phyloP scores from a whole-genome alignment of 768 basidiomycete genomes.

The Megacollybia marginata region DNA sequence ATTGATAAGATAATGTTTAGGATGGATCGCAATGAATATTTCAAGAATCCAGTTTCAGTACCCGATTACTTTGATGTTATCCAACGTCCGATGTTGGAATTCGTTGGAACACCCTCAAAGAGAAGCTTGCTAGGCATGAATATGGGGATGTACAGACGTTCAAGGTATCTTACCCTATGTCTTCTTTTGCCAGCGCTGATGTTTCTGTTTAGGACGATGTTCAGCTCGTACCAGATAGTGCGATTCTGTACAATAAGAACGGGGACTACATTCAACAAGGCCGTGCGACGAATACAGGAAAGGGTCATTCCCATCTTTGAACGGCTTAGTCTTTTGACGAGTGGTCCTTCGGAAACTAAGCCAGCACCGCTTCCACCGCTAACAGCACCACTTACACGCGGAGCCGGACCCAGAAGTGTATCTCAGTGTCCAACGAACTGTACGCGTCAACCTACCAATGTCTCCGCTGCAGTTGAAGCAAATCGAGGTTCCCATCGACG shows the following conservation, averaged over 20 bases:
- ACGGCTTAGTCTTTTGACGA: constrained; percentile 18
- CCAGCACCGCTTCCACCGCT: too few species aligned
- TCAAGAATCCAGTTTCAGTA: constrained; percentile 81
- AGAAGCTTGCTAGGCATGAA: constrained; percentile 73
- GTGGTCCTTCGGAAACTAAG: too few species aligned
- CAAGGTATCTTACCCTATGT: constrained; percentile 35
- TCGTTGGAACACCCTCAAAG: constrained; percentile 76
- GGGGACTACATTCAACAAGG: constrained; percentile 65
- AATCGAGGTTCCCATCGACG: too few species aligned
- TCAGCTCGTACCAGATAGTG: constrained; percentile 79
- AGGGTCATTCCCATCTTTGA: constrained; percentile 31
- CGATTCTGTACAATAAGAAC: constrained; percentile 75
- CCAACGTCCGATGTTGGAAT: constrained; percentile 83
- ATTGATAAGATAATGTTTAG: constrained; percentile 37
- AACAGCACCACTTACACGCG: too few species aligned
- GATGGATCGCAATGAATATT: constrained; percentile 64
- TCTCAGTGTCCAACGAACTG: too few species aligned
- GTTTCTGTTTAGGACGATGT: constrained; percentile 56
- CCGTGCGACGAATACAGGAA: constrained; percentile 55
- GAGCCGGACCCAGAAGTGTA: too few species aligned
- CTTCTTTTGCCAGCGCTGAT: neutral
- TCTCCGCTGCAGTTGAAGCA: too few species aligned
- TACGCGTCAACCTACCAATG: too few species aligned
- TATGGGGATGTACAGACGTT: constrained; percentile 77
- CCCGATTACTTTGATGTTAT: constrained; percentile 91